Evolutionary conservation across 2,329 filamentous ascomycete species (phyloP).

Genomic region (Biscogniauxia sp.): DNA sequence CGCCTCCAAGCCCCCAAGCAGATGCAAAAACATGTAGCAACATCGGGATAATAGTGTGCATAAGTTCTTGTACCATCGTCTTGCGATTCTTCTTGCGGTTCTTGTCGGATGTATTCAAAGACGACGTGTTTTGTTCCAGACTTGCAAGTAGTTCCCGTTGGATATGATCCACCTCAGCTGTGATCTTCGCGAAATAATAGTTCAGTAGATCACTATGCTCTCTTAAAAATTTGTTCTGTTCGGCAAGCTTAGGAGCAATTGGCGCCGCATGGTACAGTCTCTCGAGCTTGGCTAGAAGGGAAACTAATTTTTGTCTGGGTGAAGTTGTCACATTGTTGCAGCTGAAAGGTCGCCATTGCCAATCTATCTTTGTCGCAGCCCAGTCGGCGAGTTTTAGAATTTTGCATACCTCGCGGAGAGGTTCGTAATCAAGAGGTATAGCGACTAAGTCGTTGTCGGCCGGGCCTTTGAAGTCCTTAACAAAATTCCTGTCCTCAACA

Average conservation of each 20-base stretch:
- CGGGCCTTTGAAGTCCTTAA: conserved; percentile 19
- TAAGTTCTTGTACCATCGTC: conserved; percentile 22
- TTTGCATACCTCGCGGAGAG: conserved; percentile 16
- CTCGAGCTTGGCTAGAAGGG: conserved; percentile 24
- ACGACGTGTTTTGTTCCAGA: conserved; percentile 3
- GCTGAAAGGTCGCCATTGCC: conserved; percentile 18
- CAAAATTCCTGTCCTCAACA: conserved; percentile 7
- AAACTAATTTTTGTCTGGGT: conserved; percentile 18
- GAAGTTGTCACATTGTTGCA: conserved; percentile 14
- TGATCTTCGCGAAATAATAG: conserved; percentile 26
- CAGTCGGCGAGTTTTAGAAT: conserved; percentile 22
- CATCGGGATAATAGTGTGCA: conserved; percentile 25
- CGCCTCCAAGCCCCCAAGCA: conserved; percentile 27
- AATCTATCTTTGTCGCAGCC: conserved; percentile 17
- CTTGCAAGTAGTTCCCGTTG: conserved; percentile 13
- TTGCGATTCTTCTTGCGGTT: conserved; percentile 19
- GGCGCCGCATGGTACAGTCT: conserved; percentile 21
- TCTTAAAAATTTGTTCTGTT: conserved; percentile 27
- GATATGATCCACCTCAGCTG: conserved; percentile 19
- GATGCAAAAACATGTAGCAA: conserved; percentile 23
- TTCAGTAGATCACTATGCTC: conserved; percentile 22
- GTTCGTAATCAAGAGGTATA: conserved; percentile 16
- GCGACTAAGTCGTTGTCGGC: conserved; percentile 18
- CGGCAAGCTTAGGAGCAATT: conserved; percentile 17
- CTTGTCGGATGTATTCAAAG: conserved; percentile 5